A percentile compares a stretch with the other conserved stretches of the same genome.
These are phyloP conservation scores for Didymellaceae sp. DNA, from an alignment of 2,329 filamentous ascomycete genomes.

Conservation along the genomic window DNA sequence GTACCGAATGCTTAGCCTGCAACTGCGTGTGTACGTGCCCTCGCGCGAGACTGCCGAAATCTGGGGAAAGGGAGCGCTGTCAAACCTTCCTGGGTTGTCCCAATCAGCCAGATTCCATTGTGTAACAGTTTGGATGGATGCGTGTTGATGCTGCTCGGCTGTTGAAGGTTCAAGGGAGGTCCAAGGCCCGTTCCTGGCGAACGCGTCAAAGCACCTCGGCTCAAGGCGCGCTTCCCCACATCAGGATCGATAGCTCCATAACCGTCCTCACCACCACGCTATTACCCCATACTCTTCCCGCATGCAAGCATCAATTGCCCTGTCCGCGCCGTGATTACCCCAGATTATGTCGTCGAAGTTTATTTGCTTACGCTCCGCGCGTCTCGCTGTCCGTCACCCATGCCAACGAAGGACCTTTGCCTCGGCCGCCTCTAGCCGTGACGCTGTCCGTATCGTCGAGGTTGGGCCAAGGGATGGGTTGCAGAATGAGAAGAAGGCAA, in stretches of 20 bases:
- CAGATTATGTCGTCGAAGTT: constrained; percentile 41
- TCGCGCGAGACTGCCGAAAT: constrained; percentile 16
- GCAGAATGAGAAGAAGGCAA: constrained; percentile 79
- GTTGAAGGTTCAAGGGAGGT: constrained; percentile 12
- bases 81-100: constrained; percentile 1
- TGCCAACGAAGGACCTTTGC: constrained; percentile 38
- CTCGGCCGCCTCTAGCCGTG: constrained; percentile 44
- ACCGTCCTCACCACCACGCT: constrained; percentile 14
- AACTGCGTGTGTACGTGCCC: constrained; percentile 13
- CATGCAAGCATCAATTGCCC: constrained; percentile 9
- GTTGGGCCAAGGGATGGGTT: constrained; percentile 86
- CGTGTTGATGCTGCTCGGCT: constrained; percentile 14
- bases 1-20: constrained; percentile 19
- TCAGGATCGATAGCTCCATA: constrained; percentile 1
- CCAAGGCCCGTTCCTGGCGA: neutral
- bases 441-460: constrained; percentile 71
- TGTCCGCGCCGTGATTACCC: constrained; percentile 6
- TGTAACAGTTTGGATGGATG: constrained; percentile 15
- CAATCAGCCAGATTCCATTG: constrained; percentile 19
- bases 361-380: constrained; percentile 39
- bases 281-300: constrained; percentile 14
- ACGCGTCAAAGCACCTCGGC: constrained; percentile 19
- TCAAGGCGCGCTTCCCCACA: constrained; percentile 16
- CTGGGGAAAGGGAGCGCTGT: constrained; percentile 18
- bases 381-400: constrained; percentile 46